These are phyloP conservation scores for Pseudonitzschia multiseries DNA, from an alignment of 108 stramenopile species.

Conservation along the genomic window DNA sequence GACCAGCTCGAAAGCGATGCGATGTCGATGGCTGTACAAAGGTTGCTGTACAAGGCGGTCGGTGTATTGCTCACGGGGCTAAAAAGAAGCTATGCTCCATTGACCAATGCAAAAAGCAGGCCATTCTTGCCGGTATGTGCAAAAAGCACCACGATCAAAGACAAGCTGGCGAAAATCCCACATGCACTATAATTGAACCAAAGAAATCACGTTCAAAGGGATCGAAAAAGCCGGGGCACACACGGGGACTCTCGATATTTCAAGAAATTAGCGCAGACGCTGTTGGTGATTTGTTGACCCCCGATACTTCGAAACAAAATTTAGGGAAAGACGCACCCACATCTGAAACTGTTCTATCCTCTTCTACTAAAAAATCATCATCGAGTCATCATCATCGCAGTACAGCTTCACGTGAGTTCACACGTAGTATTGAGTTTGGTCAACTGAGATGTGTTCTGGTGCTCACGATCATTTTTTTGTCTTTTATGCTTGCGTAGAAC, in stretches of 20 bases:
- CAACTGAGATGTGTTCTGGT: too few species aligned
- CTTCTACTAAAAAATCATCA: neutral
- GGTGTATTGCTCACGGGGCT: slow-evolving; percentile 88
- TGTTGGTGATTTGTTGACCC: slow-evolving; percentile 40
- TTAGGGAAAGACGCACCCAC: neutral
- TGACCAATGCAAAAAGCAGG: slow-evolving; percentile 76
- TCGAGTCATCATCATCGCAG: slow-evolving; percentile 26
- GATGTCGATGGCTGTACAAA: slow-evolving; percentile 68
- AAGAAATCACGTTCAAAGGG: neutral
- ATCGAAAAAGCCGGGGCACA: slow-evolving; percentile 38
- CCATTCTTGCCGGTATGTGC: slow-evolving; percentile 86
- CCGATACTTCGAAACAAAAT: slow-evolving; percentile 11
- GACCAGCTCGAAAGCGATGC: slow-evolving; percentile 82
- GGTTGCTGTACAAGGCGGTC: slow-evolving; percentile 85
- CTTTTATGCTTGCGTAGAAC: neutral
- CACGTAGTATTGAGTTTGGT: neutral
- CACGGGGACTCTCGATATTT: slow-evolving; percentile 67
- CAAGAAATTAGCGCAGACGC: slow-evolving; percentile 59
- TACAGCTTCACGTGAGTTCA: slow-evolving; percentile 32
- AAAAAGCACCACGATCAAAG: slow-evolving; percentile 82
- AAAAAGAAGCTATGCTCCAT: slow-evolving; percentile 81
- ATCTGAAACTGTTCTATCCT: neutral
- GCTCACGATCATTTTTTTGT: neutral
- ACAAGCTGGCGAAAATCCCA: slow-evolving; percentile 5
- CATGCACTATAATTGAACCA: neutral